Conservation (phyloP, 306 rosid species). For the Rosa rugosa region DNA sequence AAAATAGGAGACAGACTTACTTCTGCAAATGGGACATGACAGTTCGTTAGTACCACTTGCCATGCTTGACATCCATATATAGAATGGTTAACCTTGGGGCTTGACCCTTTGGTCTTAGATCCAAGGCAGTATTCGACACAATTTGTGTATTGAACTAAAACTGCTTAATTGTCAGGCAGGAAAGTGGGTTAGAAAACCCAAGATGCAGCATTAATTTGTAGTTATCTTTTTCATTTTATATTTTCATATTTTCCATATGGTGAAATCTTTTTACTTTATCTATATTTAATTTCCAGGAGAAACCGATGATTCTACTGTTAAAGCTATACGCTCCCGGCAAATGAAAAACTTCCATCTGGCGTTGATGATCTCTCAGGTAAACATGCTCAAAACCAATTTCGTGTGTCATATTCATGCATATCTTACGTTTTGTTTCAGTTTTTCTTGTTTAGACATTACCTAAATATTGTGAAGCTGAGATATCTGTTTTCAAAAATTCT, state of each 20-base stretch:
- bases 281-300: slow-evolving; percentile 59
- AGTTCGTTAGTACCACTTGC: neutral
- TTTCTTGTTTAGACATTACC: neutral
- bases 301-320: slow-evolving; percentile 54
- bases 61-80: neutral
- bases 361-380: slow-evolving; percentile 80
- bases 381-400: slow-evolving; percentile 21
- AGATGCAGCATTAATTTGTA: neutral
- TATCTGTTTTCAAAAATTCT: neutral
- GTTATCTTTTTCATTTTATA: neutral
- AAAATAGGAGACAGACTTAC: neutral
- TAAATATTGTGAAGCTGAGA: neutral
- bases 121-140: neutral
- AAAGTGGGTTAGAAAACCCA: neutral
- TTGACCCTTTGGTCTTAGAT: slow-evolving; percentile 16
- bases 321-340: slow-evolving; percentile 76
- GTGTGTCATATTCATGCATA: neutral
- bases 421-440: neutral
- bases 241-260: slow-evolving; percentile 2
- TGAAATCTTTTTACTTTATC: slow-evolving; percentile 11
- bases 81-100: slow-evolving; percentile 5
- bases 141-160: neutral
- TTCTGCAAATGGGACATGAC: neutral
- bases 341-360: slow-evolving; percentile 95
- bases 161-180: slow-evolving; percentile 6